Conservation (phyloP, 2,329 filamentous ascomycete genomes). For the Trichoderma breve region DNA sequence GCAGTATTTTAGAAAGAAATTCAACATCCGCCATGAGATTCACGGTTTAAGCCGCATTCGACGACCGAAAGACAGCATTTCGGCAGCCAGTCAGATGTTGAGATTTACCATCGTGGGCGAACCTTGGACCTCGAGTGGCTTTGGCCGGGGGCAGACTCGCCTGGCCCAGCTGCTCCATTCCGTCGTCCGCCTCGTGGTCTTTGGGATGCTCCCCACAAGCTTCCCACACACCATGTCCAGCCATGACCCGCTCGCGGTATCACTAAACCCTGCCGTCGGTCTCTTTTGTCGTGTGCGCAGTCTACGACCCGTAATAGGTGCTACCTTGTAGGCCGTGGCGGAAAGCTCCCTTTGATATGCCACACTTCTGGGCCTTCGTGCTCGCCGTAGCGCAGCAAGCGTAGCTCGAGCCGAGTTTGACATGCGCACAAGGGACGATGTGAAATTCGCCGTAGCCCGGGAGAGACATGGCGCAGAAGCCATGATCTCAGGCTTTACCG, state of each 20-base stretch:
- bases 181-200: conserved; percentile 1
- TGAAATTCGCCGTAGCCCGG: neutral
- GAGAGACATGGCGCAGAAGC: neutral
- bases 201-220: conserved; percentile 7
- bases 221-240: conserved; percentile 11
- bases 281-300: neutral
- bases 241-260: neutral
- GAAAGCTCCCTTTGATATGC: neutral
- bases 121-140: conserved; percentile 21
- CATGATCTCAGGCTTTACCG: conserved; percentile 8
- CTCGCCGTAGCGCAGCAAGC: neutral
- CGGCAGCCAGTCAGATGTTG: conserved; percentile 23
- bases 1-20: conserved; percentile 6
- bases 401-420: neutral
- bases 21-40: conserved; percentile 6
- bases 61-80: conserved; percentile 18
- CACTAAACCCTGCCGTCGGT: neutral
- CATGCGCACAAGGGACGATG: neutral
- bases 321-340: neutral
- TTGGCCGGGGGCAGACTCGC: neutral
- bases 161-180: conserved; percentile 16
- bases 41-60: conserved; percentile 22
- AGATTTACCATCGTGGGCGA: conserved; percentile 22
- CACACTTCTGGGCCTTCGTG: neutral
- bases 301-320: neutral